Evolutionary conservation across 371 early-diverging fungal genomes (phyloP), one percentile per base, ranked within the genome.

Genomic region (Lichtheimia ramosa): DNA sequence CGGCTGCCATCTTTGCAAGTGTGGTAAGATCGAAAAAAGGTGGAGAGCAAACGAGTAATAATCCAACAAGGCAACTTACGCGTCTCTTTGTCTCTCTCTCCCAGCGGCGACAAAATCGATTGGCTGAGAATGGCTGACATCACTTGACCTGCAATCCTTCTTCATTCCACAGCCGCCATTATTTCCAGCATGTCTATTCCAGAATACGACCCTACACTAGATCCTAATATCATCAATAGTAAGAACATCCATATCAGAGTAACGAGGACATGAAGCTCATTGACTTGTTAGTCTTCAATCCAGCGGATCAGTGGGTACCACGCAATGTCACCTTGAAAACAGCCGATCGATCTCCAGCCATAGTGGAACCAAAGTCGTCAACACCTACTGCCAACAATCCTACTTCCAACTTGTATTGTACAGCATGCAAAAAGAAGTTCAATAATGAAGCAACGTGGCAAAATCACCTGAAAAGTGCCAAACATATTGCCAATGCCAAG

Each of bases 371-470:
- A 1, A 50, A 41, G 18, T 16, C 24, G 16, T 28, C 23, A 25
- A 18, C 56, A 27, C 18, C 24, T 5, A 8, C 25, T 24, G 41
- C 40, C 0, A 3, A 1, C 7, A 34, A 34, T 3, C 4, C 16
- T 13, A 14, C 21, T 0, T 46, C 46, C 21, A 69, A 71, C n/a
- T 54, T 64, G n/a, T 79, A 75, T 58, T 79, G 79, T 54, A 55
- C 61, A 20, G 60, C 70, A 2, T 79, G 79, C 48, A 79, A 74
- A 43, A 79, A 75, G 34, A 79, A 75, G 43, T 79, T 79, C 46
- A 74, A 55, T 34, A 75, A 75, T 41, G 66, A 63, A 15, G 62
- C 71, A 15, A 79, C 76, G 0, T 74, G 57, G 59, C 58, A 65
- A 21, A 66, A 69, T 14, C 79, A 79, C 41, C 28, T 79, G 28